Percentiles rank a stretch among this genome's conserved stretches.
These are phyloP conservation scores for Vitis hybrid DNA, from an alignment of 177 flowering plant genomes.

Conservation along the genomic window DNA sequence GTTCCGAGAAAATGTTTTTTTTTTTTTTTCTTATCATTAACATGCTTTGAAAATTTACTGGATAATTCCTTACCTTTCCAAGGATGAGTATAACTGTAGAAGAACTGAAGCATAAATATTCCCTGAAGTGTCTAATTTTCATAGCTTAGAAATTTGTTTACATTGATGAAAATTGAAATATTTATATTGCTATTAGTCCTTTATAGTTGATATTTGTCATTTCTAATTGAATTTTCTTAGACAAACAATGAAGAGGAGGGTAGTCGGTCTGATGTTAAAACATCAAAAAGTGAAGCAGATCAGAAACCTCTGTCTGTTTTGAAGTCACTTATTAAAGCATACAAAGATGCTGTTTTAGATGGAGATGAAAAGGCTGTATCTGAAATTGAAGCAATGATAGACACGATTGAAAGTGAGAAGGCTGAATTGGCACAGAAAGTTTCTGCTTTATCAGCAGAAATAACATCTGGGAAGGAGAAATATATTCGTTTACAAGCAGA, in stretches of 20 bases:
- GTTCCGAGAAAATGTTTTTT: too few species aligned
- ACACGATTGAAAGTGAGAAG: slow-evolving; percentile 51
- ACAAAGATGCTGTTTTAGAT: slow-evolving; percentile 63
- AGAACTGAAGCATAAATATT: not conserved
- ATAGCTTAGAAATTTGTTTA: not conserved
- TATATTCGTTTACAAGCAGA: slow-evolving; percentile 80
- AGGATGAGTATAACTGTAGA: too few species aligned
- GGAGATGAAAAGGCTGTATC: slow-evolving; percentile 49
- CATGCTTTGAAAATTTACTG: too few species aligned
- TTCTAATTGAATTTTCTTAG: slow-evolving; percentile 14
- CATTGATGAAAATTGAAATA: not conserved
- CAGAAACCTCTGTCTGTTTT: slow-evolving; percentile 22
- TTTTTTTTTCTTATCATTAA: too few species aligned
- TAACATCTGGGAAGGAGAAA: slow-evolving; percentile 68
- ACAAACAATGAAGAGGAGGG: slow-evolving; percentile 20
- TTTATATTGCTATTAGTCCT: not conserved
- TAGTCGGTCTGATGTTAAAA: slow-evolving; percentile 6
- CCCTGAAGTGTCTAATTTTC: not conserved
- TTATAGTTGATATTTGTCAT: not conserved
- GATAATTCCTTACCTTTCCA: too few species aligned
- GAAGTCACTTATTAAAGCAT: slow-evolving; percentile 44
- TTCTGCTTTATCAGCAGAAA: slow-evolving; percentile 50
- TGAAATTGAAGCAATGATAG: slow-evolving; percentile 54
- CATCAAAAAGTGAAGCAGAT: slow-evolving; percentile 19
- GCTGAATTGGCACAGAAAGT: slow-evolving; percentile 52